phyloP scores from a whole-genome alignment of 192 early-diverging fungal species.

The Backusella liffmaniae region DNA sequence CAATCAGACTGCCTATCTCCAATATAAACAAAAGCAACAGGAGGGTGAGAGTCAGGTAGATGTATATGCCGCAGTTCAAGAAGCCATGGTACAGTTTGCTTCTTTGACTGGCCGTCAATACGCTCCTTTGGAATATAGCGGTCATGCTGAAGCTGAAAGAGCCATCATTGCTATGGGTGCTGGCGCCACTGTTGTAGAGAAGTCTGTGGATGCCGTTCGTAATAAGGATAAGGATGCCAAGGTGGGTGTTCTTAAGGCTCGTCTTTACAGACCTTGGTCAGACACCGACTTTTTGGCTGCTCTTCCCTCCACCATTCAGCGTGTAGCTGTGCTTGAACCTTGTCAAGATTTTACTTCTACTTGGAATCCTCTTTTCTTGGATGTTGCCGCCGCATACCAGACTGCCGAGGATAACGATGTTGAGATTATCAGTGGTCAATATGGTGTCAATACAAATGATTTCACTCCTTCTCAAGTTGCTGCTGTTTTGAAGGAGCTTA shows the following conservation, averaged over 20 bases:
- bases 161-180: constrained; percentile 81
- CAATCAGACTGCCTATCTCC: constrained; percentile 19
- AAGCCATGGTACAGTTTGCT: constrained; percentile 53
- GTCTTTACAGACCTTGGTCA: constrained; percentile 78
- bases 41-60: neutral
- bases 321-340: constrained; percentile 64
- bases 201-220: constrained; percentile 30
- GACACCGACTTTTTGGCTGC: constrained; percentile 48
- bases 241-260: constrained; percentile 73
- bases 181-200: constrained; percentile 48
- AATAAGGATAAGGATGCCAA: constrained; percentile 30
- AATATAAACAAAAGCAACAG: constrained; percentile 21
- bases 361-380: constrained; percentile 84
- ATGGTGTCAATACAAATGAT: constrained; percentile 38
- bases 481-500: constrained; percentile 22
- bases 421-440: constrained; percentile 47
- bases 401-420: constrained; percentile 41
- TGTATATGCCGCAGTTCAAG: constrained; percentile 42
- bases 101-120: constrained; percentile 59
- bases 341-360: constrained; percentile 55
- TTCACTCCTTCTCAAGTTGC: constrained; percentile 20
- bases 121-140: constrained; percentile 65
- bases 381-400: constrained; percentile 75
- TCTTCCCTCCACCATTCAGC: constrained; percentile 64
- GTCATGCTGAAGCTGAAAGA: constrained; percentile 61